Base-by-base conservation (phyloP, 1,284 basidiomycete genomes). In the Bondarzewia mesenterica region DNA sequence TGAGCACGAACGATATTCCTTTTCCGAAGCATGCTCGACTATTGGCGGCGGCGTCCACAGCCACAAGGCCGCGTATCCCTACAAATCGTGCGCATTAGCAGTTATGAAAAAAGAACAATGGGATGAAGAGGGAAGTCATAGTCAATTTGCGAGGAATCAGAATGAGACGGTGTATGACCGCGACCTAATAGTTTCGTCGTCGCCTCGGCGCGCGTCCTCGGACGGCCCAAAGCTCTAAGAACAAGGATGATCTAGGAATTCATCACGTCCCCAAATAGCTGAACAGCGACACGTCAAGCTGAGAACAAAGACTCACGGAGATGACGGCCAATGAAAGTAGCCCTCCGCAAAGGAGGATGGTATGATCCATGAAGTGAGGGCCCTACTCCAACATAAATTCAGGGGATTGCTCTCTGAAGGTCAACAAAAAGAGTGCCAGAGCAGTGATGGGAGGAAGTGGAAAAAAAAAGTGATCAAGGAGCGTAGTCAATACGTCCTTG, bases 211-310 rank as follows among this genome's bases (percentile, higher is more conserved):
- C 75, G 55, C 59, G 64, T 57, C 51, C 44, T 56, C 58, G 61
- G 62, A 65, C 52, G 62, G 72, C 85, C 81, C 80, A 67, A 59
- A 62, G 70, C 80, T 89, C 85, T 71, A 84, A 88, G 85, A 89
- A 89, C 85, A 89, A 89, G 86, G 85, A 89, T 89, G 86, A 86
- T 77, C 65, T 50, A 69, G 71, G 73, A 63, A 63, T 58, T 86
- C 85, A 87, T 88, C 85, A 67, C 64, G 12, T 29, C 27, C 26
- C 15, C 29, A 10, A 7, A n/a, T n/a, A 10, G 12, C n/a, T 32
- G 12, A 12, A 4, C 10, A 32, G 5, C 12, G 6, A 7, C n/a
- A n/a, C n/a, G n/a, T n/a, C n/a, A n/a, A n/a, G n/a, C n/a, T 7
- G 29, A 12, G 29, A 32, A 21, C 39, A 21, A 41, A 7, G 16